phyloP scores from a whole-genome alignment of 2,329 filamentous ascomycete species.

The Hirsutella rhossiliensis region DNA sequence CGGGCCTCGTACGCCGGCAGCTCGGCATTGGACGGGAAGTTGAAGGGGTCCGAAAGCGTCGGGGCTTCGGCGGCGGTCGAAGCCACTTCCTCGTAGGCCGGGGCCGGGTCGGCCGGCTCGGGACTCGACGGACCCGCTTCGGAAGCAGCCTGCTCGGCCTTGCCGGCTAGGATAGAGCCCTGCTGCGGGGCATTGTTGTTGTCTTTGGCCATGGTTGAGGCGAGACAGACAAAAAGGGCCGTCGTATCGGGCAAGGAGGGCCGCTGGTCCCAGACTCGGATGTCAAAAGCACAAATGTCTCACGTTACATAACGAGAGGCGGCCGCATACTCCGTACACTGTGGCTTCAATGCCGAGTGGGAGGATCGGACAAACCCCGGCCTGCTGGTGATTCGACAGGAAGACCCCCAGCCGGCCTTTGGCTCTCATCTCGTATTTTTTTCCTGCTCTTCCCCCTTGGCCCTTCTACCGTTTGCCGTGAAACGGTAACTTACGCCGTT shows the following conservation, averaged over 20 bases:
- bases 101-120: neutral
- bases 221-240: neutral
- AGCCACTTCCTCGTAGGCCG: conserved; percentile 4
- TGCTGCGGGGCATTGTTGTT: neutral
- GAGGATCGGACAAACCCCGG: neutral
- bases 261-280: too few relatives aligned
- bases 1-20: conserved; percentile 16
- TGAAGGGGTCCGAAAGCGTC: conserved; percentile 19
- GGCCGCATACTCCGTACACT: too few relatives aligned
- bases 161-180: neutral
- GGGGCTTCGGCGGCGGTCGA: conserved; percentile 1
- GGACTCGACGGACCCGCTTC: neutral
- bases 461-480: too few relatives aligned
- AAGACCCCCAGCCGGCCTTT: too few relatives aligned
- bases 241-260: too few relatives aligned
- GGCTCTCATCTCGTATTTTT: too few relatives aligned
- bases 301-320: neutral
- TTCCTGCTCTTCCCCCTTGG: too few relatives aligned
- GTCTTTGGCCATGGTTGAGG: conserved; percentile 9
- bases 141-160: neutral
- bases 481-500: too few relatives aligned
- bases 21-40: conserved; percentile 21
- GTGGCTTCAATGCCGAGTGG: neutral
- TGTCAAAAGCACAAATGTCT: too few relatives aligned
- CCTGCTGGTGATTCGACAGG: neutral